Evolutionary conservation across 805 yeast species (phyloP).

Genomic region (Lachancea meyersii): DNA sequence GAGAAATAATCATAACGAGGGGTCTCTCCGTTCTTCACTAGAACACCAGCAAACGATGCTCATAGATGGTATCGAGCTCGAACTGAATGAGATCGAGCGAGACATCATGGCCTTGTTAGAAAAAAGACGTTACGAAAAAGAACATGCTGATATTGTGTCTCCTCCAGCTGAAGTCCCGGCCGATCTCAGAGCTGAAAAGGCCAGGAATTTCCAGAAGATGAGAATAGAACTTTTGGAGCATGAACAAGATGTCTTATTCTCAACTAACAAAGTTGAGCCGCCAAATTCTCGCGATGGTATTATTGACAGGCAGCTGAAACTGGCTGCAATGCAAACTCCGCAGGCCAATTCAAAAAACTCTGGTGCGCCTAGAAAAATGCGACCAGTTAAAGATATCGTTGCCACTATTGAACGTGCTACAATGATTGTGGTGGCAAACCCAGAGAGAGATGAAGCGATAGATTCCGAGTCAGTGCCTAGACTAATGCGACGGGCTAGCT

Average conservation of each 20-base stretch:
- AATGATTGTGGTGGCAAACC: neutral
- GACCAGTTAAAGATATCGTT: conserved; percentile 1
- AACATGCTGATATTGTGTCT: neutral
- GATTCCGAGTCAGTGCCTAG: neutral
- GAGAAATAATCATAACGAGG: neutral
- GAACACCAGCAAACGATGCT: neutral
- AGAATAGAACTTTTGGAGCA: conserved; percentile 1
- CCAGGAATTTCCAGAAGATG: neutral
- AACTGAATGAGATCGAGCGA: conserved; percentile 3
- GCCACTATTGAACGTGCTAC: conserved; percentile 2
- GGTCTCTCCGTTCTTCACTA: neutral
- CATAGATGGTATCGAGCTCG: neutral
- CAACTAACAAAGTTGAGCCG: neutral
- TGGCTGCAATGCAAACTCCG: neutral
- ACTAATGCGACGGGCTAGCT: neutral
- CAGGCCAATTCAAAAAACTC: neutral
- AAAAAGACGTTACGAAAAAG: neutral
- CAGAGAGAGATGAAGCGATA: neutral
- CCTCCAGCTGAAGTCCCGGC: neutral
- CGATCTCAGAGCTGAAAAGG: neutral
- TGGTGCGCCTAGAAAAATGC: neutral
- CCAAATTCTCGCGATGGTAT: conserved; percentile 1
- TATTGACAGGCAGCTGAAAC: neutral
- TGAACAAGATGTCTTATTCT: neutral
- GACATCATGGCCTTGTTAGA: conserved; percentile 1